A percentile compares a stretch with the other conserved stretches of the same genome.
These are phyloP conservation scores for Talaromyces sp. DNA, from an alignment of 2,329 filamentous ascomycete species.

Conservation along the genomic window DNA sequence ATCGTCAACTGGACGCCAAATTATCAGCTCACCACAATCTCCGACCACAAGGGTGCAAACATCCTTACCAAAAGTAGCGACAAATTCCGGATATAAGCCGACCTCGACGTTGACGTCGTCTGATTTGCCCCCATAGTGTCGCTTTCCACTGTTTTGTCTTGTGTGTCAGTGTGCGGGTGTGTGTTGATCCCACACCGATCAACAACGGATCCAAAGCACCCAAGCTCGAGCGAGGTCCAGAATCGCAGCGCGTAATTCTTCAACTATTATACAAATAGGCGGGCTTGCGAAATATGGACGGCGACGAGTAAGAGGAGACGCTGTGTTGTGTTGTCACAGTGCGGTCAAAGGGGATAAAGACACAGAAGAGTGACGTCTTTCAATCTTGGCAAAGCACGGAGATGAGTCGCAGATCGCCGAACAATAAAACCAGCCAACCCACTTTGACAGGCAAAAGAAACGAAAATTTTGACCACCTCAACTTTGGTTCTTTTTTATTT, in stretches of 20 bases:
- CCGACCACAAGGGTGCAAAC: too few relatives aligned
- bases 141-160: neutral
- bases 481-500: neutral
- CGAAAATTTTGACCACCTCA: neutral
- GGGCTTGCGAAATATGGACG: neutral
- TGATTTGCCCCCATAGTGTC: neutral
- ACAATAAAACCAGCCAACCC: neutral
- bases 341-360: neutral
- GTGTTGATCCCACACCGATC: slow-evolving; percentile 2
- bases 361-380: slow-evolving; percentile 2
- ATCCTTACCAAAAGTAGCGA: slow-evolving; percentile 41
- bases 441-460: neutral
- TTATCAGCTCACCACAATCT: neutral
- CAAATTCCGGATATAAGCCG: neutral
- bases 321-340: neutral
- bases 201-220: neutral
- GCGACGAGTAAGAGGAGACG: neutral
- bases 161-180: neutral
- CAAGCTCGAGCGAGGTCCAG: neutral
- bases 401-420: slow-evolving; percentile 6
- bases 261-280: neutral
- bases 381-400: slow-evolving; percentile 3
- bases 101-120: neutral
- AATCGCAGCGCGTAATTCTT: neutral
- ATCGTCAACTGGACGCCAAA: slow-evolving; percentile 36